Evolutionary conservation across 208 protist species (phyloP), one percentile per base, ranked within the genome.

Genomic region (Leishmania tropica): DNA sequence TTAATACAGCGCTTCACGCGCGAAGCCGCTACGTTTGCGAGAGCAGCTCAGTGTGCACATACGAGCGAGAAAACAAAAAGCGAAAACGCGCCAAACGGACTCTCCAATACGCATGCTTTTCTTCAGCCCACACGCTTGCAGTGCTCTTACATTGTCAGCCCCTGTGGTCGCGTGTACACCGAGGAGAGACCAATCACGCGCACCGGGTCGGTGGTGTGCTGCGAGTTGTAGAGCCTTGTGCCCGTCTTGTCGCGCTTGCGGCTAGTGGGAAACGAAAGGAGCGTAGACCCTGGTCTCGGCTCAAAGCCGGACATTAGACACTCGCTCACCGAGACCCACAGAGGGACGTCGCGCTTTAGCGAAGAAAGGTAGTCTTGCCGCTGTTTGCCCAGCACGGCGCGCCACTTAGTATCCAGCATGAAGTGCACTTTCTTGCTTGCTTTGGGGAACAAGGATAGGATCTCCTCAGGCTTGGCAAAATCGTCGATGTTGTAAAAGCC

Each of bases 311-410:
- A 96, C 93, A 97, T 96, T 21, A 97, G 83, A 64, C 93, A 96
- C 87, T 97, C 95, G 83, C 94, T 97, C 74, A 96, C 91, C 11
- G 95, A 96, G 1, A 97, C 89, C 95, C 95, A 97, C 68, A 97
- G 86, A 64, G 95, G 93, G 45, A 78, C 87, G 17, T 64, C 56
- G 64, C 93, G 90, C 40, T 89, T 91, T 45, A 95, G 83, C 1
- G 89, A 90, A 17, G 84, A 80, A 19, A 97, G 84, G 71, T 86
- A 97, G 60, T 90, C 89, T 78, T 97, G 93, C 40, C 92, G 81
- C 67, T 94, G 93, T 81, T 94, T 96, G 42, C 95, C 95, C 10
- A 97, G 80, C 54, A 97, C 93, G 24, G 93, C 91, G 35, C 95
- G 88, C 93, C 95, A 97, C 78, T 95, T 96, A 24, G 89, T 85